phyloP scores from a whole-genome alignment of 805 yeast species.

The Saccharomyces mikatae region DNA sequence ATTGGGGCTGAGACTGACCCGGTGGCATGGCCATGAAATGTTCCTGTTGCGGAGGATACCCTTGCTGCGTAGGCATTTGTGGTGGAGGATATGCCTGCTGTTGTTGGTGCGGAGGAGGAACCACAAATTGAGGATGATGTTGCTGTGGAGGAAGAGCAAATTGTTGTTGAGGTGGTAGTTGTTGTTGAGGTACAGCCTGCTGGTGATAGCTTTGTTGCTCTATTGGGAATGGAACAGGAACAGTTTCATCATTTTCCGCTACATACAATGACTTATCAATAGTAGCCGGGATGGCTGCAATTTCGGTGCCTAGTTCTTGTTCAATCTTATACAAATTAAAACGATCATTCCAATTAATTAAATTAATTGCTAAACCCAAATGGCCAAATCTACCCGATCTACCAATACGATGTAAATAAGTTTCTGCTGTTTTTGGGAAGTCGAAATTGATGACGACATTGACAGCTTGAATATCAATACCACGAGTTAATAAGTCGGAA shows the following conservation, averaged over 20 bases:
- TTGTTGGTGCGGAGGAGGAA: constrained; percentile 18
- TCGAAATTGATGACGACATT: constrained; percentile 96
- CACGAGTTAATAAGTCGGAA: constrained; percentile 92
- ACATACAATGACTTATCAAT: constrained; percentile 87
- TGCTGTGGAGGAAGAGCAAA: constrained; percentile 2
- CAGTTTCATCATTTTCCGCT: constrained; percentile 60
- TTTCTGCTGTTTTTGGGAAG: constrained; percentile 96
- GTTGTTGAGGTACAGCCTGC: constrained; percentile 12
- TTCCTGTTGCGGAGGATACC: constrained; percentile 17
- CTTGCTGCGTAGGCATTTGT: constrained; percentile 25
- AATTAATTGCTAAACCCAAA: constrained; percentile 92
- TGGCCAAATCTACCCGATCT: constrained; percentile 99
- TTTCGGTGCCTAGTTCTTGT: constrained; percentile 95
- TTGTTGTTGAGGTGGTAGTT: constrained; percentile 22
- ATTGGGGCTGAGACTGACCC: constrained; percentile 7
- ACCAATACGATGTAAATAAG: constrained; percentile 96
- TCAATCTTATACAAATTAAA: constrained; percentile 89
- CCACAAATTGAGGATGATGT: constrained; percentile 1
- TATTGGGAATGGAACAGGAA: constrained; percentile 85
- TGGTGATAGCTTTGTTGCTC: constrained; percentile 32
- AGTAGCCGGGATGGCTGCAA: constrained; percentile 90
- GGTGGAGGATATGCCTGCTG: constrained; percentile 26
- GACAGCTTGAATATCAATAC: constrained; percentile 98
- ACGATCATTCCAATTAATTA: constrained; percentile 95
- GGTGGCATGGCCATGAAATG: constrained; percentile 11